A percentile compares a stretch with the other conserved stretches of the same genome.
phyloP scores from a whole-genome alignment of 495 filamentous ascomycete species.

The Penicillium atrosanguineum region DNA sequence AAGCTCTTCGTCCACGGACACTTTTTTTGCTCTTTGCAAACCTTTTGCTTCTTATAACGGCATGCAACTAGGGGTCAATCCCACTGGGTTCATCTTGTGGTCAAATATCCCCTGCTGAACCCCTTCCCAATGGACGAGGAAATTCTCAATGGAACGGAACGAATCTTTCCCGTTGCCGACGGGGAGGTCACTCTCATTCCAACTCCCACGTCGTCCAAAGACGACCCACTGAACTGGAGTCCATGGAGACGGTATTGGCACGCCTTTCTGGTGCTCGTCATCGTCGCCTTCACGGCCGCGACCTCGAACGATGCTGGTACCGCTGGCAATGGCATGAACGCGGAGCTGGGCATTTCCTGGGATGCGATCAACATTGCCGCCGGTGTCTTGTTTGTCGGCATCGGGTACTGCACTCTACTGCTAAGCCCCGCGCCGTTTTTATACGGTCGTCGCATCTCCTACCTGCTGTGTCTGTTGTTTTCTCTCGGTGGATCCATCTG shows the following conservation, averaged over 20 bases:
- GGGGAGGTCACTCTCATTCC: conserved; percentile 48
- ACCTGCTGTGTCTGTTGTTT: conserved; percentile 23
- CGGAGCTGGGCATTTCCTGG: conserved; percentile 21
- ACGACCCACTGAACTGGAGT: conserved; percentile 56
- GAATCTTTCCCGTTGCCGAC: conserved; percentile 10
- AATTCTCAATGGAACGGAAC: conserved; percentile 16
- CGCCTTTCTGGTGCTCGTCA: conserved; percentile 21
- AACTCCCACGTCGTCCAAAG: conserved; percentile 45
- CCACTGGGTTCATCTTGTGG: background rate
- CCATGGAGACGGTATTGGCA: conserved; percentile 39
- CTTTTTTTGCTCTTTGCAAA: too few relatives aligned
- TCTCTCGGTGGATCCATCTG: conserved; percentile 25
- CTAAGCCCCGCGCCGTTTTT: conserved; percentile 22
- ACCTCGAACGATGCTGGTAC: conserved; percentile 28
- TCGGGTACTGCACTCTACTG: conserved; percentile 24
- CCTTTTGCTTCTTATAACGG: too few relatives aligned
- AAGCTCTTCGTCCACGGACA: too few relatives aligned
- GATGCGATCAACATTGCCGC: conserved; percentile 23
- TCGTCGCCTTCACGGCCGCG: conserved; percentile 26
- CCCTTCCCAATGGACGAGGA: background rate
- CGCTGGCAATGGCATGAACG: conserved; percentile 26
- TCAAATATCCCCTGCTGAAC: background rate
- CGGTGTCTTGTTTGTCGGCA: conserved; percentile 26
- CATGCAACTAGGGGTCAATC: too few relatives aligned
- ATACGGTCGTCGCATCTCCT: conserved; percentile 24